Base-by-base conservation (phyloP, 495 filamentous ascomycete species). In the Emericellopsis terricola region DNA sequence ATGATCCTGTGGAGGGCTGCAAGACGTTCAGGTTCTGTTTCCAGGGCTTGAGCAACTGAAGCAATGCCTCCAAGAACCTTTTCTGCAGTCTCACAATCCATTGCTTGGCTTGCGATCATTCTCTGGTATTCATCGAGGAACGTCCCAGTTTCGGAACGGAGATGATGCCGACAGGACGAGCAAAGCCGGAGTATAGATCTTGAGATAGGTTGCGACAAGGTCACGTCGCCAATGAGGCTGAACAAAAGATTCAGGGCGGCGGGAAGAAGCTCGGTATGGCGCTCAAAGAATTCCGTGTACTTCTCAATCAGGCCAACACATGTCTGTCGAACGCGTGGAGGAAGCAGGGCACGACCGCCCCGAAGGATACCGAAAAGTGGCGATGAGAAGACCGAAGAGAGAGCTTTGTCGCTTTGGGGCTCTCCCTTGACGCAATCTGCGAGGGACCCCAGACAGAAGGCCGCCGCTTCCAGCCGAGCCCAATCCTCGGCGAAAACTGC, bases 241-340 rank as follows among this genome's bases (percentile, higher is more conserved):
- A 94, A 93, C 3, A 94, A 64, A 33, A 93, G 77, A 38, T 76
- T 84, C 19, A 97, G 57, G 2, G 81, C 77, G 37, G 69, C 53
- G 1, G 83, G 77, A 7, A 97, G 66, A 41, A 73, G 64, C 37
- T 75, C 61, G 14, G 71, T 59, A 45, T 83, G 69, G 18, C 72
- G 66, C 46, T 79, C 69, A 50, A 94, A 94, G 55, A 82, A 94
- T 24, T 73, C 67, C 20, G 76, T 69, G 53, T 89, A 94, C 31
- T 67, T 67, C 40, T 78, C 78, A 26, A 94, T 75, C 38, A 84
- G 60, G 36, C 71, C 68, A 24, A 94, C 68, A 15, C 81, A 65
- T 4, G 82, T 83, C 45, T 85, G 74, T 19, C 78, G 71, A n/a
- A 77, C 67, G 41, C 76, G 76, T 9, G 73, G 53, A 0, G 83